These are phyloP conservation scores for Hanseniaspora occidentalis DNA, from an alignment of 805 yeast genomes.

Conservation along the genomic window DNA sequence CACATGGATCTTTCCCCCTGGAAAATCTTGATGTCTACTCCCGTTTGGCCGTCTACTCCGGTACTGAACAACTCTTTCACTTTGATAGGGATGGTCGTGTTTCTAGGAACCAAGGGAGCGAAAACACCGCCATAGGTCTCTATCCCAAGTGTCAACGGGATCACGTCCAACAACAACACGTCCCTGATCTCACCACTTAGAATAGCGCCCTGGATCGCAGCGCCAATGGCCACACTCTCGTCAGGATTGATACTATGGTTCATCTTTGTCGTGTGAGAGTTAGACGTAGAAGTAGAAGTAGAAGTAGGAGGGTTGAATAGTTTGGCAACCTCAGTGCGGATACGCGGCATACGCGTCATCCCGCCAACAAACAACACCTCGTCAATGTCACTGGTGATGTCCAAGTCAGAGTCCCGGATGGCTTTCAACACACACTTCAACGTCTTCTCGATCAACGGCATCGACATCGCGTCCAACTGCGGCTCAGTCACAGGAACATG, in stretches of 20 bases:
- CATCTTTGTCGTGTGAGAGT: slow-evolving; percentile 30
- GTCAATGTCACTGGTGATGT: slow-evolving; percentile 42
- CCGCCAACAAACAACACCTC: slow-evolving; percentile 77
- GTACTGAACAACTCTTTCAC: slow-evolving; percentile 67
- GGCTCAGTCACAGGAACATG: slow-evolving; percentile 47
- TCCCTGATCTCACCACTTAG: slow-evolving; percentile 73
- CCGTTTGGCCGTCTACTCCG: slow-evolving; percentile 77
- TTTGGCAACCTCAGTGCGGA: slow-evolving; percentile 46
- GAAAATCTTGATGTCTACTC: slow-evolving; percentile 64
- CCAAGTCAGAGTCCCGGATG: slow-evolving; percentile 57
- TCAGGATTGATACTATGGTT: slow-evolving; percentile 75
- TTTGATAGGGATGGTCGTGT: slow-evolving; percentile 65
- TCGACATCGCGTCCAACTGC: slow-evolving; percentile 54
- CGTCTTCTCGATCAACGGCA: slow-evolving; percentile 54
- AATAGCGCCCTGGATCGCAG: slow-evolving; percentile 83
- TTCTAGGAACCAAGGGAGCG: slow-evolving; percentile 67
- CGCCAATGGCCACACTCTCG: slow-evolving; percentile 87
- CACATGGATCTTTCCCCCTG: slow-evolving; percentile 78
- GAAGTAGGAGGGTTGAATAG: slow-evolving; percentile 29
- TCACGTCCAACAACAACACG: slow-evolving; percentile 66
- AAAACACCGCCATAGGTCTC: slow-evolving; percentile 80
- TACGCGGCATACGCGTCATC: slow-evolving; percentile 83
- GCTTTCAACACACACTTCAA: slow-evolving; percentile 66
- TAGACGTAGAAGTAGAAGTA: not conserved
- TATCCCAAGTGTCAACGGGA: slow-evolving; percentile 73